Evolutionary conservation across 208 protist species (phyloP).

Genomic region (Novymonas esmeraldas): DNA sequence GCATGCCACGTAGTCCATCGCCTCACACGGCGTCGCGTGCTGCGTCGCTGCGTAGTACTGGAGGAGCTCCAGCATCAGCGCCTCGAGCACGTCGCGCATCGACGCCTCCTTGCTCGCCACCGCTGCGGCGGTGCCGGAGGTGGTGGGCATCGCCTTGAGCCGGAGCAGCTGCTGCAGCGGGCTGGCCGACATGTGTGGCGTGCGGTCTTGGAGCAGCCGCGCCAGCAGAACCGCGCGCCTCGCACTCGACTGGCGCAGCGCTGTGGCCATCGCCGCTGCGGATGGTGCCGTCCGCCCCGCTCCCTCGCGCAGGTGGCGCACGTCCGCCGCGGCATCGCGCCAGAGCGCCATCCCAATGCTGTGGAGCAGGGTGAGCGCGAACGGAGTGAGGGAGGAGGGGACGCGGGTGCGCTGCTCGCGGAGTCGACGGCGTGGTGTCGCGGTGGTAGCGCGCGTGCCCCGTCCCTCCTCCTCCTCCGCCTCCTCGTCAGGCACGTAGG

Average conservation of each 20-base stretch:
- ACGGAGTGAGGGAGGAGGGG: constrained; percentile 55
- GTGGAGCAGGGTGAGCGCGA: constrained; percentile 66
- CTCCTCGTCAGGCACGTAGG: constrained; percentile 30
- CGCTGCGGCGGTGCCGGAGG: neutral
- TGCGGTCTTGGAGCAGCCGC: constrained; percentile 70
- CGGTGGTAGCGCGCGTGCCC: neutral
- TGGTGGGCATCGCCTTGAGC: constrained; percentile 17
- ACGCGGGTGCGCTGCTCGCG: constrained; percentile 11
- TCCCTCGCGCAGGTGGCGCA: constrained; percentile 13
- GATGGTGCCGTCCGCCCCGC: neutral
- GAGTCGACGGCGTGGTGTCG: neutral
- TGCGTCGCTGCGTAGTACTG: constrained; percentile 14
- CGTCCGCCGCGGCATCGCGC: constrained; percentile 20
- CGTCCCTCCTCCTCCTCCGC: constrained; percentile 9
- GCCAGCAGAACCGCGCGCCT: constrained; percentile 59
- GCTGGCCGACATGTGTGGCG: constrained; percentile 48
- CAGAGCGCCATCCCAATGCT: constrained; percentile 39
- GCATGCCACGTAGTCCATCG: constrained; percentile 29
- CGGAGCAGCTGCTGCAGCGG: constrained; percentile 70
- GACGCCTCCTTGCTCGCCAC: neutral
- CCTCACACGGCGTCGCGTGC: constrained; percentile 7
- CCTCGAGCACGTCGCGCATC: constrained; percentile 26
- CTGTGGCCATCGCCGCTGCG: constrained; percentile 5
- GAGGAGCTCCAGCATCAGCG: constrained; percentile 21
- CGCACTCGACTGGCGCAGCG: constrained; percentile 25